A percentile compares a stretch with the other conserved stretches of the same genome.
phyloP scores from a whole-genome alignment of 306 rosid genomes.

The Pachyrhizus erosus region DNA sequence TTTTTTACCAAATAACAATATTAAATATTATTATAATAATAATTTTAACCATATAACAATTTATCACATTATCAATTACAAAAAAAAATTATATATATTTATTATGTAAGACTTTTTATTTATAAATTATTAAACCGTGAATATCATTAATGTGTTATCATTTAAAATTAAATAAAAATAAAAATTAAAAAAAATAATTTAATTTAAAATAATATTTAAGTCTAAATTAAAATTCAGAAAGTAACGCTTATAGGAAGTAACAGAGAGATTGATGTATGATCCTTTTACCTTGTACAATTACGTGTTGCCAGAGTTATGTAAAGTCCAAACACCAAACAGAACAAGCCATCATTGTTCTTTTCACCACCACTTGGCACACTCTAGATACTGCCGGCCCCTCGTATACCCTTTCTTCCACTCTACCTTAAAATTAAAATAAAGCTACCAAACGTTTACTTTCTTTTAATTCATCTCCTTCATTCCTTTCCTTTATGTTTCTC shows the following conservation, averaged over 20 bases:
- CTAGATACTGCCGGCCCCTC: conserved; percentile 62
- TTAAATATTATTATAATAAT: no score
- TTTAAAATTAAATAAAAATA: no score
- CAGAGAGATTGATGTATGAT: conserved; percentile 24
- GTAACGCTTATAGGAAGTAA: conserved; percentile 38
- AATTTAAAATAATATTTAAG: no score
- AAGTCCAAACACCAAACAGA: conserved; percentile 58
- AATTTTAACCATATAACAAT: no score
- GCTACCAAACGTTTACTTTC: conserved; percentile 38
- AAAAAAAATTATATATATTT: no score
- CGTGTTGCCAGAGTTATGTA: not conserved
- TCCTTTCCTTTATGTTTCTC: conserved; percentile 18
- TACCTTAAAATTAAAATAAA: conserved; percentile 4
- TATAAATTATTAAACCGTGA: no score
- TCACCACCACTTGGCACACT: conserved; percentile 76
- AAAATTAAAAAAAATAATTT: no score
- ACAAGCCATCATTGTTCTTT: conserved; percentile 76
- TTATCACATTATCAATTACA: no score
- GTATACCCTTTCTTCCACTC: not conserved
- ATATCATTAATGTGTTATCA: no score
- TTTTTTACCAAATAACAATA: no score
- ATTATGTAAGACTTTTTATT: no score
- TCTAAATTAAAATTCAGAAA: conserved; percentile 34
- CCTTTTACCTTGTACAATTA: conserved; percentile 23
- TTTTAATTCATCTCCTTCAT: conserved; percentile 32